Conservation (phyloP, 2,329 filamentous ascomycete species). For the Stagonosporopsis cucurbitacearum region DNA sequence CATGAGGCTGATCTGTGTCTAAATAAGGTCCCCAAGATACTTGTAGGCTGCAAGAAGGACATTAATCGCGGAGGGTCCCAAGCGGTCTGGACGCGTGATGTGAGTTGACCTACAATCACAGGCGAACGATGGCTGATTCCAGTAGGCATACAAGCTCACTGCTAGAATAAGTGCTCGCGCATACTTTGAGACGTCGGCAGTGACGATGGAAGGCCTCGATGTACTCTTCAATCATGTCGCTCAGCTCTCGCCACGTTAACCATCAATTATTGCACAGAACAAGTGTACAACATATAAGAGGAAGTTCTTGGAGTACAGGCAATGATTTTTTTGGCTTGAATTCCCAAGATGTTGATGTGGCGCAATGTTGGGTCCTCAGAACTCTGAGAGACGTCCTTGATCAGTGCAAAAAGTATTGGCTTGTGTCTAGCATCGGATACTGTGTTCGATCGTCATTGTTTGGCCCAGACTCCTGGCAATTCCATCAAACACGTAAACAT, state of each 20-base stretch:
- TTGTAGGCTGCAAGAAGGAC: constrained; percentile 27
- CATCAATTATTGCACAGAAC: too few species aligned
- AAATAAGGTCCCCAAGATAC: constrained; percentile 19
- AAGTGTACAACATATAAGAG: too few species aligned
- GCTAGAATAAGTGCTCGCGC: constrained; percentile 20
- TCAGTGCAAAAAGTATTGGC: too few species aligned
- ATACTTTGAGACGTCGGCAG: constrained; percentile 27
- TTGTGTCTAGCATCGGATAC: too few species aligned
- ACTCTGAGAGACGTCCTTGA: too few species aligned
- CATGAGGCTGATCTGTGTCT: constrained; percentile 18
- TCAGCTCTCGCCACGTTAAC: not conserved
- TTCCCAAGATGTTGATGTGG: too few species aligned
- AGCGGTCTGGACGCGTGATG: constrained; percentile 7
- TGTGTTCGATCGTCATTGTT: too few species aligned
- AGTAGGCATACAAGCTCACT: constrained; percentile 23
- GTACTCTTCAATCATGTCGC: constrained; percentile 23
- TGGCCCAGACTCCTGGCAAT: too few species aligned
- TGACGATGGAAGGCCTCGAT: constrained; percentile 14
- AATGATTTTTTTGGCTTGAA: too few species aligned
- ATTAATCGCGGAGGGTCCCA: not conserved
- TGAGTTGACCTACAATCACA: not conserved
- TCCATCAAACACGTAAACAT: too few species aligned
- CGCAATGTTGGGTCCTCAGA: too few species aligned
- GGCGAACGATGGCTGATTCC: not conserved
- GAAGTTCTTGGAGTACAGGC: too few species aligned